Evolutionary conservation across 1,284 basidiomycete genomes (phyloP).

Genomic region (Gastroboletus turbinatus): DNA sequence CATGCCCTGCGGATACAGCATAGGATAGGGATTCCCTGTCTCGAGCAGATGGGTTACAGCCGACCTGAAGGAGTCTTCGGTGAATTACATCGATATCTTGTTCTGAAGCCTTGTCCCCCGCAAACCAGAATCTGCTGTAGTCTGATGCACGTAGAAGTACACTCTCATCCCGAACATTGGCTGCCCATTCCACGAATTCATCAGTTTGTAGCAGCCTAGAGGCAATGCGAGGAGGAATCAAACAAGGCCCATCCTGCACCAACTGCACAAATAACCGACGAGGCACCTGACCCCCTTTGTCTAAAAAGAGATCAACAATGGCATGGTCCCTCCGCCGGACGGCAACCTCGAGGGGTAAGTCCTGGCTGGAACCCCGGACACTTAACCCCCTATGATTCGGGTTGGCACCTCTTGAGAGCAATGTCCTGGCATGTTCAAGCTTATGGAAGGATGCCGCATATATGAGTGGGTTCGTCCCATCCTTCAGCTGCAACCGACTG

Average conservation of each 20-base stretch:
- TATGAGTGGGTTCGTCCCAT: conserved; percentile 12
- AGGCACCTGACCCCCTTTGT: not conserved
- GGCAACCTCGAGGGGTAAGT: conserved; percentile 1
- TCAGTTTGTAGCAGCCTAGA: conserved; percentile 1
- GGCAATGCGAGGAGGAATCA: fast-evolving
- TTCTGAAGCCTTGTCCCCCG: not conserved
- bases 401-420: conserved; percentile 1
- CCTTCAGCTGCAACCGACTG: not conserved
- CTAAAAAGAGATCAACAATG: not conserved
- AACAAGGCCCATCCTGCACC: fast-evolving
- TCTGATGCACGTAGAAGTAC: not conserved
- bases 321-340: fast-evolving
- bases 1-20: not conserved
- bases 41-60: not conserved
- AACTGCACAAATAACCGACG: not conserved
- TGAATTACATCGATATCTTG: not conserved
- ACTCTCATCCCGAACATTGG: not conserved
- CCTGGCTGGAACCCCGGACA: too few species aligned
- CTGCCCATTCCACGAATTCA: conserved; percentile 6
- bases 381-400: not conserved
- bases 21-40: not conserved
- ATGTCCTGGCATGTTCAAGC: conserved; percentile 1
- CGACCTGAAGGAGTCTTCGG: not conserved
- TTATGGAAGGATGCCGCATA: not conserved
- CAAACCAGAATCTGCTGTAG: fast-evolving